Base-by-base conservation (phyloP, 2,329 filamentous ascomycete species). In the Penicillium sp. region DNA sequence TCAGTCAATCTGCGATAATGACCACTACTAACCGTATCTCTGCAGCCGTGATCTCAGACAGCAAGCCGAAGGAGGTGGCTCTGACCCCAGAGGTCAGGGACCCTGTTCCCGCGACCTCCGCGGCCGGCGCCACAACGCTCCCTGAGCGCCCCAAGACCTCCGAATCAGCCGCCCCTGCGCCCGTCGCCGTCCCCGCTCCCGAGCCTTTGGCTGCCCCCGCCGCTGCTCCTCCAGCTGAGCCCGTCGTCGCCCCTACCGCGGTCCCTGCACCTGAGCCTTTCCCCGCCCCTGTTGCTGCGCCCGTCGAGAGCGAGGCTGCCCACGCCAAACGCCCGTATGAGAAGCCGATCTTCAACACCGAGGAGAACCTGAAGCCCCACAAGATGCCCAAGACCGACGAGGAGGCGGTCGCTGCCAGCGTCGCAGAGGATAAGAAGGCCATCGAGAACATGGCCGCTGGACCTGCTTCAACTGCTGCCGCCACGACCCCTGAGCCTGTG, bases 301-400 rank as follows among this genome's bases (percentile, higher is more conserved):
- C 52, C 16, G 38, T 25, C 18, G 60, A 66, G 38, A 53, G 27
- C 39, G 45, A 58, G 13, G 60, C 56, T 18, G 49, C 54, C 9
- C 64, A 69, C 34, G 38, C 50, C 29, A 70, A 70, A 63, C 66
- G 68, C 19, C 64, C 68, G n/a, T 66, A 69, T 42, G 67, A 70
- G 56, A 67, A 56, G 41, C 63, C 63, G 31, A 49, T 63, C 38
- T 62, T 67, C 16, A 62, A 56, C 39, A 63, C 67, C 33, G 64
- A 70, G 16, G 56, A 49, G 30, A 40, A 46, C 41, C 11, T 59
- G 41, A 66, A 68, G 54, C 67, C 66, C 28, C 56, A 58, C 52
- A 70, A 70, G 59, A 68, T 69, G 18, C 49, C 62, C 54, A 68
- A 67, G 53, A 64, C 66, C 1, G 65, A 68, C 18, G 65, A 64